Evolutionary conservation across 2,329 filamentous ascomycete species (phyloP).

Genomic region (Parasarocladium wereldwijsianum): DNA sequence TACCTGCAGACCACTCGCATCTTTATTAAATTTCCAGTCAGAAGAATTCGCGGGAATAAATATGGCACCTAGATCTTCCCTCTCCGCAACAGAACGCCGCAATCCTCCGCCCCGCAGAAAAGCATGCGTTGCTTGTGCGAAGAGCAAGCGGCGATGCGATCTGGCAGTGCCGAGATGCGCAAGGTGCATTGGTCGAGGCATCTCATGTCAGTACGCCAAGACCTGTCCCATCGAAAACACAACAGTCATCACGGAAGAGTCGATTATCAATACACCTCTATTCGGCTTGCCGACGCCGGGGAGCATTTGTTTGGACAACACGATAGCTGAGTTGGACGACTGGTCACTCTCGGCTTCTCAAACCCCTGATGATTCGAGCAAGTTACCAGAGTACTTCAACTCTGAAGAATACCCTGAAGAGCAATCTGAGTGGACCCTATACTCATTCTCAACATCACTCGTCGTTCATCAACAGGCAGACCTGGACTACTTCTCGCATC

Average conservation of each 20-base stretch:
- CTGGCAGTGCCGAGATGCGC: conserved; percentile 34
- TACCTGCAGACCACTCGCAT: not conserved
- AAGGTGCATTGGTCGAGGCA: conserved; percentile 31
- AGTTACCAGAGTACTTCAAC: no score
- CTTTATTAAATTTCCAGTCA: no score
- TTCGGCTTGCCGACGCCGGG: not conserved
- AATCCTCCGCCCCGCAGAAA: conserved; percentile 36
- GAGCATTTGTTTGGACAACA: not conserved
- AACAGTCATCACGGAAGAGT: not conserved
- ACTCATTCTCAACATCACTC: no score
- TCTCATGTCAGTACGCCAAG: conserved; percentile 31
- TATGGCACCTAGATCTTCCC: no score
- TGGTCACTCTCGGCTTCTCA: not conserved
- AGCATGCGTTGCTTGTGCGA: conserved; percentile 40
- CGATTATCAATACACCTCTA: no score
- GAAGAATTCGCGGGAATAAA: no score
- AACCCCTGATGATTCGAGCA: no score
- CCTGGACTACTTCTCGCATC: conserved; percentile 10
- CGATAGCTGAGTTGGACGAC: not conserved
- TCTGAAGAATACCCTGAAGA: no score
- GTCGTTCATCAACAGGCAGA: conserved; percentile 10
- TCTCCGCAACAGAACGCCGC: conserved; percentile 15
- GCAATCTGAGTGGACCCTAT: no score
- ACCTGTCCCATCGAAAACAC: not conserved
- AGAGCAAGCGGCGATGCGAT: conserved; percentile 42